Evolutionary conservation across 257 asterid species (phyloP).

Genomic region (Gynochthodes officinalis): DNA sequence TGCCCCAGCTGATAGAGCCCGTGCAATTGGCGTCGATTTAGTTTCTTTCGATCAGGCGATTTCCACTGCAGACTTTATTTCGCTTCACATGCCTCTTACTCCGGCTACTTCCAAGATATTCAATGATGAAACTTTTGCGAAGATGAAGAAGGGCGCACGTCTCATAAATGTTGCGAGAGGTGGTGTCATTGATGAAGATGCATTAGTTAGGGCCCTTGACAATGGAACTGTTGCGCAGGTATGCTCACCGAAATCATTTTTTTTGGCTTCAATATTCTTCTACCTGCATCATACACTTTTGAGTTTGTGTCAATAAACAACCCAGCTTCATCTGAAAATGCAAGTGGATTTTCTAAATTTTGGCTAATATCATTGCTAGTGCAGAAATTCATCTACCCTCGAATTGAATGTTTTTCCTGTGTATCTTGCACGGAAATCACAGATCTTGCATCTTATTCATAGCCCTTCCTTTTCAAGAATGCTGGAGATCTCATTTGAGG

Average conservation of each 20-base stretch:
- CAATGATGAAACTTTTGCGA: slow-evolving; percentile 77
- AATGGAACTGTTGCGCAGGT: slow-evolving; percentile 92
- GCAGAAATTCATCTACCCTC: background rate
- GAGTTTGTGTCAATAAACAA: background rate
- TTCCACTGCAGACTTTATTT: slow-evolving; percentile 72
- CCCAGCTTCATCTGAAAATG: background rate
- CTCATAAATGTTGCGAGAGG: slow-evolving; percentile 84
- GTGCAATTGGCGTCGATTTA: slow-evolving; percentile 85
- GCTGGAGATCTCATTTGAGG: too few relatives aligned
- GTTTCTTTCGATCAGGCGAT: slow-evolving; percentile 86
- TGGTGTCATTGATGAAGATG: slow-evolving; percentile 96
- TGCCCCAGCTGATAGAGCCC: slow-evolving; percentile 97
- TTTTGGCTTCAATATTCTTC: background rate
- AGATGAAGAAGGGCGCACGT: slow-evolving; percentile 92
- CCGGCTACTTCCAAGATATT: slow-evolving; percentile 74
- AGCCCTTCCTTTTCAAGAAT: too few relatives aligned
- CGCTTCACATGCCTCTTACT: slow-evolving; percentile 99
- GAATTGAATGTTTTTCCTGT: too few relatives aligned
- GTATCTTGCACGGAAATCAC: background rate
- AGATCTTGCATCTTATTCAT: background rate
- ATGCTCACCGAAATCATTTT: slow-evolving; percentile 1
- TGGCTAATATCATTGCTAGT: background rate
- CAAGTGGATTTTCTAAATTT: background rate
- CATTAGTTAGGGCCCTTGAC: slow-evolving; percentile 86
- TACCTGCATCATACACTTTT: background rate